These are phyloP conservation scores for Amylocystis lapponica DNA, from an alignment of 768 basidiomycete species.

Conservation along the genomic window DNA sequence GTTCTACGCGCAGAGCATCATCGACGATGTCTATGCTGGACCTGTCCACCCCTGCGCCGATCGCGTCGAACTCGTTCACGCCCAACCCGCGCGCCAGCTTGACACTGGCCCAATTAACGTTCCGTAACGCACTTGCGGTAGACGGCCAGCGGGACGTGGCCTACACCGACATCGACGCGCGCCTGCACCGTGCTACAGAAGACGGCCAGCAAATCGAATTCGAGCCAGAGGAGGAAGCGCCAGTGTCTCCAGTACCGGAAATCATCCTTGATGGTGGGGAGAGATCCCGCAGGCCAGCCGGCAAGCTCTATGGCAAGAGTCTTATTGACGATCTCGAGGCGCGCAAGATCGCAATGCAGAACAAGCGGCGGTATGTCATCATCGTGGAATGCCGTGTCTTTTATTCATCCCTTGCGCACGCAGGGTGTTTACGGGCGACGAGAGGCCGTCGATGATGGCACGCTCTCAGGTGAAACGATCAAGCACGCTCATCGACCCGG, in stretches of 20 bases:
- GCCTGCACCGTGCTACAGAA: constrained; percentile 63
- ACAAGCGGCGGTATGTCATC: constrained; percentile 80
- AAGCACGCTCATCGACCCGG: constrained; percentile 72
- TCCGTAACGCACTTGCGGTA: constrained; percentile 72
- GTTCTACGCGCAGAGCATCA: constrained; percentile 48
- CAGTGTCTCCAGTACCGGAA: constrained; percentile 24
- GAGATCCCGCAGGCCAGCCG: constrained; percentile 49
- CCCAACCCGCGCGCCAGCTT: constrained; percentile 74
- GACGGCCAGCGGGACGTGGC: constrained; percentile 61
- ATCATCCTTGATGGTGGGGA: constrained; percentile 8
- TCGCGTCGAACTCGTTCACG: constrained; percentile 60
- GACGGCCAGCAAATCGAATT: constrained; percentile 77
- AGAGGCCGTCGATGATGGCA: constrained; percentile 91
- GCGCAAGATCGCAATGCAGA: constrained; percentile 77
- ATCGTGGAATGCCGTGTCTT: constrained; percentile 5
- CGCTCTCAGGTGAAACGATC: constrained; percentile 48
- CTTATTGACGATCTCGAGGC: constrained; percentile 86
- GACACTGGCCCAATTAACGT: constrained; percentile 76
- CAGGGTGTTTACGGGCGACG: constrained; percentile 86
- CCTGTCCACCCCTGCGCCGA: constrained; percentile 15
- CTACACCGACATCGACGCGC: constrained; percentile 52
- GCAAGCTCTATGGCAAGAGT: constrained; percentile 81
- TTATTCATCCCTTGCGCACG: constrained; percentile 4
- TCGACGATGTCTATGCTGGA: constrained; percentile 28
- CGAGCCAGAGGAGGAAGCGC: constrained; percentile 26